phyloP scores from a whole-genome alignment of 202 grass and related monocot genomes.

The Sporobolus alterniflorus region DNA sequence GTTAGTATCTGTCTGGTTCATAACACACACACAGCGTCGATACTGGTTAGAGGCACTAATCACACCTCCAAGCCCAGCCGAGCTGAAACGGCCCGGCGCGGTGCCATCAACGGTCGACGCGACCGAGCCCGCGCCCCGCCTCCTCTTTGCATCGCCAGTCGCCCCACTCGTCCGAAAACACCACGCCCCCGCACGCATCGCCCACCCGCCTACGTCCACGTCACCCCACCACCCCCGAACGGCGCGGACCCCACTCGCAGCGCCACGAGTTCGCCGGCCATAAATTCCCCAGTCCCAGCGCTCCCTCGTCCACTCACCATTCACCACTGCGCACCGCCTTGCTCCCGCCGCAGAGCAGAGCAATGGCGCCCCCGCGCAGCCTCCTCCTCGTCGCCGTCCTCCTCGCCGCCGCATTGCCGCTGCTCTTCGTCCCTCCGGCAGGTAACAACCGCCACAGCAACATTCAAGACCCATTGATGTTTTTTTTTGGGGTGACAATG shows the following conservation, averaged over 20 bases:
- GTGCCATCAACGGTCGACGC: conserved; percentile 35
- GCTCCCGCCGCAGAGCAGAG: conserved; percentile 37
- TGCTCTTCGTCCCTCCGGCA: conserved; percentile 22
- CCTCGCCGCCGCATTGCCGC: conserved; percentile 30
- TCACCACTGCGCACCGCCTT: background rate
- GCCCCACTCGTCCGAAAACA: background rate
- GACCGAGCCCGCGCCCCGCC: background rate
- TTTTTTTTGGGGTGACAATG: background rate
- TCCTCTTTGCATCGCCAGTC: no score
- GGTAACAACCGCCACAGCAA: background rate
- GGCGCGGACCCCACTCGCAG: conserved; percentile 1
- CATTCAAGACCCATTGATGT: background rate
- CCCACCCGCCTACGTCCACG: background rate
- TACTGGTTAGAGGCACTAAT: conserved; percentile 23
- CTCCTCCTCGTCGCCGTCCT: conserved; percentile 8
- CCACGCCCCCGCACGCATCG: background rate
- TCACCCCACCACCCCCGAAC: background rate
- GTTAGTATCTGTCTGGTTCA: conserved; percentile 1
- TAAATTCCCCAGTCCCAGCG: conserved; percentile 20
- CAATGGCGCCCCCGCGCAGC: conserved; percentile 36
- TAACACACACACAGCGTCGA: background rate
- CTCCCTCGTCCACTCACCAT: background rate
- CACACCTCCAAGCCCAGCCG: background rate
- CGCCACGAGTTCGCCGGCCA: background rate
- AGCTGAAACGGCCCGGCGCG: conserved; percentile 7